Percentiles rank a stretch among this genome's conserved stretches.
These are phyloP conservation scores for Rosellinia necatrix DNA, from an alignment of 2,329 filamentous ascomycete species.

Conservation along the genomic window DNA sequence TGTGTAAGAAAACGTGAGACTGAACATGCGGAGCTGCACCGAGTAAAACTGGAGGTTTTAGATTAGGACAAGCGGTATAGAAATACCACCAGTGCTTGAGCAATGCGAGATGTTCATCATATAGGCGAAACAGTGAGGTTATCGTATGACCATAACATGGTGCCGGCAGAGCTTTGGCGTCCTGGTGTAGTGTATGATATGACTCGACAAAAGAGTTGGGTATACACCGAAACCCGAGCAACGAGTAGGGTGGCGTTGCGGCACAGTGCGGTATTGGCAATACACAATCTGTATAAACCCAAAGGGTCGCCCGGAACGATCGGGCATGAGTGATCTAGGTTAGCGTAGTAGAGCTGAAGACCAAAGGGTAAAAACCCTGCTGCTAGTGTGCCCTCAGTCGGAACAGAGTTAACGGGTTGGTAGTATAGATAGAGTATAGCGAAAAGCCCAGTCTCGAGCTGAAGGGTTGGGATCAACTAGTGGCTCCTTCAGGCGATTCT, in stretches of 20 bases:
- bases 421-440: not conserved
- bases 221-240: constrained; percentile 3
- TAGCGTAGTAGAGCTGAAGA: not conserved
- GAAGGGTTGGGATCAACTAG: not conserved
- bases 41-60: too few relatives aligned
- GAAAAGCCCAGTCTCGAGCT: not conserved
- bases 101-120: too few relatives aligned
- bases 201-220: not conserved
- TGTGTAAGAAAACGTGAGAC: too few relatives aligned
- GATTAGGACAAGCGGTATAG: too few relatives aligned
- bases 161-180: not conserved
- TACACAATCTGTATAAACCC: not conserved
- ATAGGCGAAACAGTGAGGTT: not conserved
- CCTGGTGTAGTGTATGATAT: not conserved
- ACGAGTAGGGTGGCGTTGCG: not conserved
- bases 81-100: too few relatives aligned
- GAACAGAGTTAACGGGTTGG: not conserved
- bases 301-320: not conserved
- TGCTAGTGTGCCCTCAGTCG: too few relatives aligned
- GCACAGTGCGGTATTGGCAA: constrained; percentile 9
- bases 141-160: not conserved
- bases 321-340: too few relatives aligned
- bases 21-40: too few relatives aligned
- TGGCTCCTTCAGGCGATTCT: not conserved
- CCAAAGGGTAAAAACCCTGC: not conserved